A percentile compares a stretch with the other conserved stretches of the same genome.
Conservation (phyloP, 805 yeast species). For the Ogataea henricii region DNA sequence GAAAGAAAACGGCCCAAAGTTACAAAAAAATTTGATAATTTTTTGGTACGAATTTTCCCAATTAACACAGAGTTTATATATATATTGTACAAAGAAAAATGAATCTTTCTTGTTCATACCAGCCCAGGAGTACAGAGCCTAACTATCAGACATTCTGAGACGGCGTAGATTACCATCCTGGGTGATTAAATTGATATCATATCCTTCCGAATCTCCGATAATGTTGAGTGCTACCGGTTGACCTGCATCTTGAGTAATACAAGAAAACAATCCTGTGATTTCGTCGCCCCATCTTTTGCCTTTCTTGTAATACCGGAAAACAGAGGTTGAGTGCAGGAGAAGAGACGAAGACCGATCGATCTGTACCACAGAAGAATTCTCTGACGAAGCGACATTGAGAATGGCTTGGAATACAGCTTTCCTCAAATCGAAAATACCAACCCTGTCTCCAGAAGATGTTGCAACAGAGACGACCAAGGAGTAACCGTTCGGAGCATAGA, state of each 20-base stretch:
- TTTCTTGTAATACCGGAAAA: slow-evolving; percentile 25
- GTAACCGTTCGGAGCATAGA: slow-evolving; percentile 66
- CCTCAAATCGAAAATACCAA: slow-evolving; percentile 29
- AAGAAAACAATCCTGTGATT: neutral
- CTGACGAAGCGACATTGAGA: neutral
- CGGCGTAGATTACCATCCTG: neutral
- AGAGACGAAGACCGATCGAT: slow-evolving; percentile 24
- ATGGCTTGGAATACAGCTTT: slow-evolving; percentile 18
- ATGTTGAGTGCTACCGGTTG: neutral
- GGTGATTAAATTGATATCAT: neutral
- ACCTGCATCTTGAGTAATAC: neutral
- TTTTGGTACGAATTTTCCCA: neutral
- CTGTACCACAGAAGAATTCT: slow-evolving; percentile 1
- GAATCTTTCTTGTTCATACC: neutral
- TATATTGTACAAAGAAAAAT: neutral
- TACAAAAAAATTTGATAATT: neutral
- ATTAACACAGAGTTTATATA: neutral
- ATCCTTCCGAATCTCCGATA: slow-evolving; percentile 7
- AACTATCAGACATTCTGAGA: neutral
- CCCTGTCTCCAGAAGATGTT: slow-evolving; percentile 12
- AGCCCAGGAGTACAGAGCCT: neutral
- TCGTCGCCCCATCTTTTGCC: slow-evolving; percentile 23
- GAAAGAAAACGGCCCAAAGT: neutral
- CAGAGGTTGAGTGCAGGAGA: slow-evolving; percentile 14
- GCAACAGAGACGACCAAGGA: slow-evolving; percentile 41